phyloP scores from a whole-genome alignment of 2,329 filamentous ascomycete species.

The Trichoderma brevicompactum region DNA sequence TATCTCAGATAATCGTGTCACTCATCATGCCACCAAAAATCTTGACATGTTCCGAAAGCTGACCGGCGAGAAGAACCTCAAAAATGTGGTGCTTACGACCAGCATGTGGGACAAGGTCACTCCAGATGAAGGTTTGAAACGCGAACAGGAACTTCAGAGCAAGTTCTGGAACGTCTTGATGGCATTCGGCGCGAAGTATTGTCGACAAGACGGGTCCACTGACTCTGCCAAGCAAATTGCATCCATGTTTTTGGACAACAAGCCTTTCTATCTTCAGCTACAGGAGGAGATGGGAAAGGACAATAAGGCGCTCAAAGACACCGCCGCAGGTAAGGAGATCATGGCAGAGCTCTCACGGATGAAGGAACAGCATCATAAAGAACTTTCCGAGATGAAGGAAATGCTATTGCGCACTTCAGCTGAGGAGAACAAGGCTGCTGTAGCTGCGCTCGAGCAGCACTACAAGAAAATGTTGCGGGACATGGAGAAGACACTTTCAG shows the following conservation, averaged over 20 bases:
- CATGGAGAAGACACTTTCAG: slow-evolving; percentile 8
- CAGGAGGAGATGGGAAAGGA: slow-evolving; percentile 30
- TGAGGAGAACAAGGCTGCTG: slow-evolving; percentile 14
- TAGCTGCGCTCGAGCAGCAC: slow-evolving; percentile 6
- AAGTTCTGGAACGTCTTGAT: slow-evolving; percentile 29
- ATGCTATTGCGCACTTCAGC: slow-evolving; percentile 13
- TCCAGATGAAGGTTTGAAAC: slow-evolving; percentile 8
- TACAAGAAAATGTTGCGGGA: slow-evolving; percentile 11
- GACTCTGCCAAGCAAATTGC: neutral
- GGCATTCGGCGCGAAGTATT: slow-evolving; percentile 2
- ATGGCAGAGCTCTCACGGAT: slow-evolving; percentile 19
- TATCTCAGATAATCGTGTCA: slow-evolving; percentile 44
- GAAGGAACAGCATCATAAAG: slow-evolving; percentile 19
- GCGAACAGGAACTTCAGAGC: slow-evolving; percentile 20
- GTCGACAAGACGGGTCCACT: slow-evolving; percentile 3
- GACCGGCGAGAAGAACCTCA: slow-evolving; percentile 41
- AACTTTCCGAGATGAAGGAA: slow-evolving; percentile 24
- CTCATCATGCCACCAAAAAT: slow-evolving; percentile 43
- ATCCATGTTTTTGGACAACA: slow-evolving; percentile 13
- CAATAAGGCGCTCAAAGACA: slow-evolving; percentile 27
- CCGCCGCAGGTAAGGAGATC: slow-evolving; percentile 23
- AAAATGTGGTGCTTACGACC: slow-evolving; percentile 44
- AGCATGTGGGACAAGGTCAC: slow-evolving; percentile 41
- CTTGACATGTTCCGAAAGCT: slow-evolving; percentile 46
- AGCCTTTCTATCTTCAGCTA: slow-evolving; percentile 12